phyloP scores from a whole-genome alignment of 352 stramenopile genomes.

The Pythium volutum region DNA sequence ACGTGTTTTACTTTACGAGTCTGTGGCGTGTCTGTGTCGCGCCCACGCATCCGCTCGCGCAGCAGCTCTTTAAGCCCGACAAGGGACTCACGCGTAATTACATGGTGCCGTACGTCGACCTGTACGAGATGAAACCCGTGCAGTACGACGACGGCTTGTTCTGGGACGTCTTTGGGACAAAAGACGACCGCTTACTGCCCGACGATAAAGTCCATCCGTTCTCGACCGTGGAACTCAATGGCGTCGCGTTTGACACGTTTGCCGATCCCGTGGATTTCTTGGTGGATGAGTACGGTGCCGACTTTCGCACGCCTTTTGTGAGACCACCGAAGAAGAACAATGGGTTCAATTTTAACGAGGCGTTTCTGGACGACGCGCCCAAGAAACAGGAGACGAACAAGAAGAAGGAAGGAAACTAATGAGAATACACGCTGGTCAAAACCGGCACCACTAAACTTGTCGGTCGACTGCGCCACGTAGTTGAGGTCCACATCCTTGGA shows the following conservation, averaged over 20 bases:
- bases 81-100: constrained; percentile 27
- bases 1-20: constrained; percentile 35
- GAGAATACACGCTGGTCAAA: too few relatives aligned
- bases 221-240: constrained; percentile 32
- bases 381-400: too few relatives aligned
- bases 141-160: neutral
- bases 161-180: constrained; percentile 14
- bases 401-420: too few relatives aligned
- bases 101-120: constrained; percentile 36
- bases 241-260: constrained; percentile 34
- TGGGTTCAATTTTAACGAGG: constrained; percentile 15
- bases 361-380: constrained; percentile 6
- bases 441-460: constrained; percentile 99
- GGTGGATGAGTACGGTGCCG: constrained; percentile 37
- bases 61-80: constrained; percentile 31
- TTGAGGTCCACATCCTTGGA: constrained; percentile 98
- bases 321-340: constrained; percentile 8
- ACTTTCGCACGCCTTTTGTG: constrained; percentile 31
- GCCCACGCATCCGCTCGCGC: constrained; percentile 39
- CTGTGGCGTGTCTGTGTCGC: constrained; percentile 47
- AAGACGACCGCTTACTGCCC: constrained; percentile 23
- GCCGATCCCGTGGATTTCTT: constrained; percentile 44
- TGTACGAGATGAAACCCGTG: constrained; percentile 35
- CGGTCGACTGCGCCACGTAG: constrained; percentile 95
- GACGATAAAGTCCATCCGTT: constrained; percentile 30